Percentiles rank a stretch among this genome's conserved stretches.
phyloP scores from a whole-genome alignment of 805 yeast species.

The Starmerella sp. region DNA sequence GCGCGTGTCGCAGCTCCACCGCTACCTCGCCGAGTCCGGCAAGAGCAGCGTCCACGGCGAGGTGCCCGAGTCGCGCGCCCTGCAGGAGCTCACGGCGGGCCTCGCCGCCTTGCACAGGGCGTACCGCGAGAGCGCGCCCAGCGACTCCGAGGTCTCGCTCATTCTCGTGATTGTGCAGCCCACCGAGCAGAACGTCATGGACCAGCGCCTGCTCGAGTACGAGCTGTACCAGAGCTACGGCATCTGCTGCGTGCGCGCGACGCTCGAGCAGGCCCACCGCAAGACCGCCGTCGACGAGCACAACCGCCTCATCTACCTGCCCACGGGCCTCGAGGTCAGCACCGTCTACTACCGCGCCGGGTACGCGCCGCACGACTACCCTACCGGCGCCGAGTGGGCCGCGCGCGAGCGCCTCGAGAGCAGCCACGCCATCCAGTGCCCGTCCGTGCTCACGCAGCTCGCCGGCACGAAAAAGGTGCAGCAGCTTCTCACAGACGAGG shows the following conservation, averaged over 20 bases:
- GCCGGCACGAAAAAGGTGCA: slow-evolving; percentile 92
- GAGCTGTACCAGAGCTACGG: slow-evolving; percentile 46
- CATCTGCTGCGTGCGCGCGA: slow-evolving; percentile 52
- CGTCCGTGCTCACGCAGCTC: slow-evolving; percentile 76
- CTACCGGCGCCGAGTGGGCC: slow-evolving; percentile 57
- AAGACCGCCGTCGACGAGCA: slow-evolving; percentile 32
- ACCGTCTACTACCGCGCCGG: slow-evolving; percentile 88
- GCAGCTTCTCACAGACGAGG: slow-evolving; percentile 61
- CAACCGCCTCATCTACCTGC: slow-evolving; percentile 39
- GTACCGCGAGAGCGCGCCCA: slow-evolving; percentile 31
- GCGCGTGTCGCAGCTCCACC: slow-evolving; percentile 67
- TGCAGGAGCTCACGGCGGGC: slow-evolving; percentile 51
- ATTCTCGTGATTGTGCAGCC: slow-evolving; percentile 73
- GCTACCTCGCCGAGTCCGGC: slow-evolving; percentile 36
- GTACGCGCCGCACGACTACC: slow-evolving; percentile 74
- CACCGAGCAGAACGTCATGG: slow-evolving; percentile 78
- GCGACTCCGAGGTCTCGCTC: slow-evolving; percentile 14
- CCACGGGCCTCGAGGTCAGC: slow-evolving; percentile 59
- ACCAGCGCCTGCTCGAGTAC: slow-evolving; percentile 78
- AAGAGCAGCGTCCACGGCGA: slow-evolving; percentile 31
- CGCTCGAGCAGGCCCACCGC: slow-evolving; percentile 46
- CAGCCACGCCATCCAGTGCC: slow-evolving; percentile 78
- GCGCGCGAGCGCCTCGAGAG: slow-evolving; percentile 63
- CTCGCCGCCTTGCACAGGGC: slow-evolving; percentile 52
- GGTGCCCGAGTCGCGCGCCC: slow-evolving; percentile 61